Percentiles rank a stretch among this genome's conserved stretches.
These are phyloP conservation scores for Pezicula radicicola DNA, from an alignment of 2,329 filamentous ascomycete genomes.

Conservation along the genomic window DNA sequence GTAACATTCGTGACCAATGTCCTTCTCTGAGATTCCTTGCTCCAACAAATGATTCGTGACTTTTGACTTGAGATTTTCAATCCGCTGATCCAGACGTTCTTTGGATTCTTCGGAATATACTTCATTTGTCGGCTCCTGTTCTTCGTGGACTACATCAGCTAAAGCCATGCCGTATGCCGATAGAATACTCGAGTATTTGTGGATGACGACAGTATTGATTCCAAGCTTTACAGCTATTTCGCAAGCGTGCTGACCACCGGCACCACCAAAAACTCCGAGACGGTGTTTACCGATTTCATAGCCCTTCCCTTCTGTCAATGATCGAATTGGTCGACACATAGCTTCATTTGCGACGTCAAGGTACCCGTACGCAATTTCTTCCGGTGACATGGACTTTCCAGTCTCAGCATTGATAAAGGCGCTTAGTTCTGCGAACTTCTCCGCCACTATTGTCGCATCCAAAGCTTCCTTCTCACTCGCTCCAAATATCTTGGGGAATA, in stretches of 20 bases:
- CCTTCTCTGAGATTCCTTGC: constrained; percentile 72
- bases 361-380: constrained; percentile 59
- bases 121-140: constrained; percentile 68
- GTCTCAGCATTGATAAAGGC: constrained; percentile 70
- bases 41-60: constrained; percentile 62
- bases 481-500: constrained; percentile 91
- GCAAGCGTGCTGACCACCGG: constrained; percentile 85
- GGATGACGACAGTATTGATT: constrained; percentile 78
- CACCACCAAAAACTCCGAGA: constrained; percentile 85
- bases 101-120: constrained; percentile 43
- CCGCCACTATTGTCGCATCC: constrained; percentile 70
- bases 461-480: constrained; percentile 78
- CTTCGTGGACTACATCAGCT: constrained; percentile 89
- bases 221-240: constrained; percentile 81
- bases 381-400: constrained; percentile 64
- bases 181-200: constrained; percentile 81
- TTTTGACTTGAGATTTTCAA: constrained; percentile 72
- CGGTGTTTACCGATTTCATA: constrained; percentile 84
- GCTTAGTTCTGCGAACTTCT: constrained; percentile 71
- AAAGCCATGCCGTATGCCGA: constrained; percentile 90
- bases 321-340: constrained; percentile 86
- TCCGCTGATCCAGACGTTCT: constrained; percentile 64
- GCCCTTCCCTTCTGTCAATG: constrained; percentile 84
- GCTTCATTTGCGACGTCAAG: constrained; percentile 85
- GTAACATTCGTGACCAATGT: constrained; percentile 83